Evolutionary conservation across 2,329 filamentous ascomycete genomes (phyloP).

Genomic region (Stylonectria norvegica): DNA sequence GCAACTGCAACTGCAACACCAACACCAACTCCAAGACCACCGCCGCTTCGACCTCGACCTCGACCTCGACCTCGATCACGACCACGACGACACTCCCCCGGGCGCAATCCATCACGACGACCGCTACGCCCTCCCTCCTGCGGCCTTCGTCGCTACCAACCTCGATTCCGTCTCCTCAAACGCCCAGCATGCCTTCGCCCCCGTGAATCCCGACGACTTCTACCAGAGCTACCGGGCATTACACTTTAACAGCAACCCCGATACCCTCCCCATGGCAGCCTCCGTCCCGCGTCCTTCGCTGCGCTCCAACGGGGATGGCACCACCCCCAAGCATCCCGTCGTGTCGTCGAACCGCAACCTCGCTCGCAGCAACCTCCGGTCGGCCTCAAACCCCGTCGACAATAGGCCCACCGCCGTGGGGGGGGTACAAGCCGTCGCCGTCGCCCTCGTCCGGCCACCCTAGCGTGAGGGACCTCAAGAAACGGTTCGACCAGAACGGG

Average conservation of each 20-base stretch:
- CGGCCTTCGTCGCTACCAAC: constrained; percentile 22
- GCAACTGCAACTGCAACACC: too few relatives aligned
- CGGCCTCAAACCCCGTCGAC: constrained; percentile 55
- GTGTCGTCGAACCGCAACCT: constrained; percentile 29
- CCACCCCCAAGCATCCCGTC: constrained; percentile 46
- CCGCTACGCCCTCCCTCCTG: constrained; percentile 18
- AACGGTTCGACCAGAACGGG: constrained; percentile 68
- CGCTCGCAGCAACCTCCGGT: constrained; percentile 44
- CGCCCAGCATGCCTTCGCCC: constrained; percentile 37
- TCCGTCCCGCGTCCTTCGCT: constrained; percentile 42
- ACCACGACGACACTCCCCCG: constrained; percentile 18
- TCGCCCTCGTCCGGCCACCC: constrained; percentile 40
- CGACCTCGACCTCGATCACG: constrained; percentile 25
- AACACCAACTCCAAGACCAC: constrained; percentile 11
- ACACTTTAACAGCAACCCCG: constrained; percentile 34
- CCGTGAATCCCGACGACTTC: constrained; percentile 53
- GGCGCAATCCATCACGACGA: constrained; percentile 16
- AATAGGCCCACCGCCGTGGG: constrained; percentile 34
- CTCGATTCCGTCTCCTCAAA: constrained; percentile 20
- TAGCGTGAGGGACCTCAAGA: constrained; percentile 79
- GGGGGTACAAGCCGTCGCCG: constrained; percentile 31
- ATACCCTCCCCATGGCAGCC: constrained; percentile 36
- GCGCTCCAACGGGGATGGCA: constrained; percentile 50
- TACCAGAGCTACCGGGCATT: constrained; percentile 48
- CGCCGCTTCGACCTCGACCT: constrained; percentile 20